A percentile compares a stretch with the other conserved stretches of the same genome.
These are phyloP conservation scores for Phialophora verrucosa DNA, from an alignment of 2,329 filamentous ascomycete genomes.

Conservation along the genomic window DNA sequence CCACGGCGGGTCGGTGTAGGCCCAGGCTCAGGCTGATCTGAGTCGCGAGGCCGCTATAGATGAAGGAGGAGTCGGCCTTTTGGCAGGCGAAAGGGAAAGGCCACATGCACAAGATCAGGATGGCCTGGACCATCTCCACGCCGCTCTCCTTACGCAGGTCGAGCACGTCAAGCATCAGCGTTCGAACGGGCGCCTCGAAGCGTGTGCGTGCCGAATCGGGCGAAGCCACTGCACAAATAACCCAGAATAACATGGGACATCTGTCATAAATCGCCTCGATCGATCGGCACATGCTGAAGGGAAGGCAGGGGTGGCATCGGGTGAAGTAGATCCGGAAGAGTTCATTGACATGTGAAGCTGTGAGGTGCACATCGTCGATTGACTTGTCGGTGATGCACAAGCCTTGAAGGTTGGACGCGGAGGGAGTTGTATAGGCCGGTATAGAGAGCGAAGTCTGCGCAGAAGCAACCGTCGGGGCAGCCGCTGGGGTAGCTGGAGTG, in stretches of 20 bases:
- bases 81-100: conserved; percentile 38
- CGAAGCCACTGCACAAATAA: conserved; percentile 23
- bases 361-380: conserved; percentile 19
- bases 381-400: conserved; percentile 15
- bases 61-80: conserved; percentile 32
- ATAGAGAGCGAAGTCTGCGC: background rate
- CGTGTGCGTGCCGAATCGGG: conserved; percentile 10
- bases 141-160: conserved; percentile 32
- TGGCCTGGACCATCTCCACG: conserved; percentile 37
- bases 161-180: conserved; percentile 27
- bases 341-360: conserved; percentile 23
- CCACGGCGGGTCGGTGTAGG: conserved; percentile 36
- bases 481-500: background rate
- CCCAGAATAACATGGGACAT: conserved; percentile 28
- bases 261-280: conserved; percentile 20
- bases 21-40: conserved; percentile 37
- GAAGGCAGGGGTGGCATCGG: conserved; percentile 27
- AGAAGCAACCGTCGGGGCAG: background rate
- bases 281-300: conserved; percentile 21
- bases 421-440: background rate
- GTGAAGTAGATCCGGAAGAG: conserved; percentile 27
- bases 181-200: conserved; percentile 29
- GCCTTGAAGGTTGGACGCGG: conserved; percentile 1
- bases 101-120: conserved; percentile 39
- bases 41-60: conserved; percentile 34